Percentiles rank a stretch among this genome's conserved stretches.
These are phyloP conservation scores for Coniferiporia weirii DNA, from an alignment of 1,284 basidiomycete species.

Conservation along the genomic window DNA sequence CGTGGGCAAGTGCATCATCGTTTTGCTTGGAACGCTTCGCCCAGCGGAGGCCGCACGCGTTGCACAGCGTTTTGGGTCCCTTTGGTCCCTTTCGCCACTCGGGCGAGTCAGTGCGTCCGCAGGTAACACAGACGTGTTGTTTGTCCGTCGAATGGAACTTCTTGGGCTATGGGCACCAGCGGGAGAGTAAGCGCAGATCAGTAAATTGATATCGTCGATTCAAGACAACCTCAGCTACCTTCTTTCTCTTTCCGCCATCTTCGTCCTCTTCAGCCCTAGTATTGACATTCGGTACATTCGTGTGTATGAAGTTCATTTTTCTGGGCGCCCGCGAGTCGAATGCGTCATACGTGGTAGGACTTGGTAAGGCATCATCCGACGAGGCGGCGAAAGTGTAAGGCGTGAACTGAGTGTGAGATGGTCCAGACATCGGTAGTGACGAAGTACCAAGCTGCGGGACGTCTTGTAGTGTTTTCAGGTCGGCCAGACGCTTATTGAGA, in stretches of 20 bases:
- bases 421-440: not conserved
- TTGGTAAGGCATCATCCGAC: not conserved
- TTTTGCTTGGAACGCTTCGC: constrained; percentile 60
- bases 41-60: constrained; percentile 82
- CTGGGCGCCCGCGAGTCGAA: constrained; percentile 12
- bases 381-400: not conserved
- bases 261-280: constrained; percentile 9
- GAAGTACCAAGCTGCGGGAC: not conserved
- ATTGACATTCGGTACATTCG: not conserved
- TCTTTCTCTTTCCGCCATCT: constrained; percentile 12
- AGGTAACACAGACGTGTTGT: constrained; percentile 72
- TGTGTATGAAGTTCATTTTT: not conserved
- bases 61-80: constrained; percentile 84
- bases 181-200: not conserved
- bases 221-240: not conserved
- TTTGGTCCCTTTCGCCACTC: constrained; percentile 83
- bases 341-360: not conserved
- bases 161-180: constrained; percentile 37
- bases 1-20: constrained; percentile 36
- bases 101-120: constrained; percentile 75
- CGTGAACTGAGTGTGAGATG: not conserved
- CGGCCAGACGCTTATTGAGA: constrained; percentile 42
- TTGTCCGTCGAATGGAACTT: constrained; percentile 47
- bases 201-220: not conserved
- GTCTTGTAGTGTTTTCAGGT: constrained; percentile 4